A percentile compares a stretch with the other conserved stretches of the same genome.
These are phyloP conservation scores for Alternaria atra DNA, from an alignment of 2,329 filamentous ascomycete genomes.

Conservation along the genomic window DNA sequence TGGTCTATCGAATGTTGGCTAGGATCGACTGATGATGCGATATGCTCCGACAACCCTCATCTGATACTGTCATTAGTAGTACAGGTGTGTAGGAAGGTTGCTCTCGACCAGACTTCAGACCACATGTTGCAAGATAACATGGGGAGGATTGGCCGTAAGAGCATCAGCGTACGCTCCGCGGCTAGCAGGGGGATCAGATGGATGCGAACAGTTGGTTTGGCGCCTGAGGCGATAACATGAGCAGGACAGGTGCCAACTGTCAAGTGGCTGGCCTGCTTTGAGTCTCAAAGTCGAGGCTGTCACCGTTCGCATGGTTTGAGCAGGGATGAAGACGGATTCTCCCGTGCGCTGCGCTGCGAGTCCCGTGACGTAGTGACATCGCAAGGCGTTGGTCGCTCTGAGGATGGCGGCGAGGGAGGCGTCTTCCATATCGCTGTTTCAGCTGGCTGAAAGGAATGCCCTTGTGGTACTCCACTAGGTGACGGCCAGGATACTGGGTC, in stretches of 20 bases:
- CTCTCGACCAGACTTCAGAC: slow-evolving; percentile 24
- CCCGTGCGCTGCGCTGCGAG: slow-evolving; percentile 33
- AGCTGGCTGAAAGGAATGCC: slow-evolving; percentile 34
- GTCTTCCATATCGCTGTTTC: slow-evolving; percentile 39
- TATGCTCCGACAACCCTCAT: slow-evolving; percentile 23
- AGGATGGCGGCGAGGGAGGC: slow-evolving; percentile 26
- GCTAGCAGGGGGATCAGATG: slow-evolving; percentile 33
- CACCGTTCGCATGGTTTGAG: slow-evolving; percentile 47
- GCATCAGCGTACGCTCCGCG: slow-evolving; percentile 12
- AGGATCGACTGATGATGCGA: slow-evolving; percentile 27
- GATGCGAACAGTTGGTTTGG: slow-evolving; percentile 50
- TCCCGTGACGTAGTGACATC: slow-evolving; percentile 37
- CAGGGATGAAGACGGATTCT: slow-evolving; percentile 35
- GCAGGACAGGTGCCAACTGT: slow-evolving; percentile 22
- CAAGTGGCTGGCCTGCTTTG: slow-evolving; percentile 35
- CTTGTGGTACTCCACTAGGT: slow-evolving; percentile 37
- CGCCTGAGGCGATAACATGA: slow-evolving; percentile 43
- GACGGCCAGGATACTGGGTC: slow-evolving; percentile 35
- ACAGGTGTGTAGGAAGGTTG: slow-evolving; percentile 33
- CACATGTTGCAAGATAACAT: slow-evolving; percentile 36
- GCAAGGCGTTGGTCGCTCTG: slow-evolving; percentile 6
- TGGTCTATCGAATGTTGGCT: slow-evolving; percentile 14
- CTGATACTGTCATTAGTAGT: slow-evolving; percentile 41
- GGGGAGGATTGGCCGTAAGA: slow-evolving; percentile 18
- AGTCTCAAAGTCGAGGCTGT: slow-evolving; percentile 35